Percentiles rank a stretch among this genome's conserved stretches.
These are phyloP conservation scores for Kodamaea suecica DNA, from an alignment of 1,139 yeast species.

Conservation along the genomic window DNA sequence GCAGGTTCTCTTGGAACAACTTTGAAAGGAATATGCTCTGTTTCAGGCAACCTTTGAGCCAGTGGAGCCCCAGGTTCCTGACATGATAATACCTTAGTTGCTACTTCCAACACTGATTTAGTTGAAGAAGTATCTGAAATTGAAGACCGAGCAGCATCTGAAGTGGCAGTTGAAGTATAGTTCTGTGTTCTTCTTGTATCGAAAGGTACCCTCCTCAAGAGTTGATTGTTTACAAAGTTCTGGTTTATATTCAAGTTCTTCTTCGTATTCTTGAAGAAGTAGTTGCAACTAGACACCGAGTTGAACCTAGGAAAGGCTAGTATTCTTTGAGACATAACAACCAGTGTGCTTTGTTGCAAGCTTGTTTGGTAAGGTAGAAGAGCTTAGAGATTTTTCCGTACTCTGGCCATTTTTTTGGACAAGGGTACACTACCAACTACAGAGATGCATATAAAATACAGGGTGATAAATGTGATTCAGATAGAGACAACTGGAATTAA, in stretches of 20 bases:
- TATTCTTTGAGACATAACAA: constrained; percentile 7
- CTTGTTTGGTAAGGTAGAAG: no score
- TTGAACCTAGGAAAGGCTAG: constrained; percentile 28
- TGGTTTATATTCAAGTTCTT: constrained; percentile 29
- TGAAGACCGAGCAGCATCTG: neutral
- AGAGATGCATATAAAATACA: neutral
- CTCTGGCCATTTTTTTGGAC: constrained; percentile 2
- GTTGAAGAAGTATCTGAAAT: neutral
- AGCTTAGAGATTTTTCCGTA: constrained; percentile 1
- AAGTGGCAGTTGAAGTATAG: neutral
- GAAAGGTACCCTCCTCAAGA: constrained; percentile 13
- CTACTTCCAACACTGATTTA: constrained; percentile 24
- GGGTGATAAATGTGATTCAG: no score
- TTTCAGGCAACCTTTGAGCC: constrained; percentile 19
- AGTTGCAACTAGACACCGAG: constrained; percentile 33
- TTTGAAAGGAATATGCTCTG: constrained; percentile 53
- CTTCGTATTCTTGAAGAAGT: constrained; percentile 39
- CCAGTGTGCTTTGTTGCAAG: no score
- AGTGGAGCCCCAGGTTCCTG: constrained; percentile 34
- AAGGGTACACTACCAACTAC: neutral
- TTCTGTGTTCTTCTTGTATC: neutral
- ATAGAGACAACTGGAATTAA: no score
- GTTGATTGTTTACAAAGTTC: constrained; percentile 37
- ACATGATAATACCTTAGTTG: constrained; percentile 37
- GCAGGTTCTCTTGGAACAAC: constrained; percentile 39